Conservation (phyloP, 2,329 filamentous ascomycete genomes). For the Curvularia eragrostidis region DNA sequence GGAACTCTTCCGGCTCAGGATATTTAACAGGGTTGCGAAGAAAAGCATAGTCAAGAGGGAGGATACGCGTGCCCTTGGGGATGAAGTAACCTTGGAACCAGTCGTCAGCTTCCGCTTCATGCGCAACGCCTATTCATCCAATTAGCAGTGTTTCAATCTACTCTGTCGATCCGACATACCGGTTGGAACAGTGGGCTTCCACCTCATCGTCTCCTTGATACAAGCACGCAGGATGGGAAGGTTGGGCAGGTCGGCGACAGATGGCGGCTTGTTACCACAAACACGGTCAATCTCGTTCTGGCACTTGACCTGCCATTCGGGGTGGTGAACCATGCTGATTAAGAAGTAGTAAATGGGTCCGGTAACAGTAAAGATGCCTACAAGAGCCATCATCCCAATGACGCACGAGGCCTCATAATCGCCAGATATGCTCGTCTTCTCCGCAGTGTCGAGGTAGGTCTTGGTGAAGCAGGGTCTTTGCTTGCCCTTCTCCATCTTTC, state of each 20-base stretch:
- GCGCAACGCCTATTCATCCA: slow-evolving; percentile 53
- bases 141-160: slow-evolving; percentile 12
- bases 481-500: slow-evolving; percentile 42
- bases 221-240: slow-evolving; percentile 56
- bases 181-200: slow-evolving; percentile 57
- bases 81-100: slow-evolving; percentile 59
- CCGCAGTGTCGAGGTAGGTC: slow-evolving; percentile 45
- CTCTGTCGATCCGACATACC: slow-evolving; percentile 37
- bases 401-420: slow-evolving; percentile 51
- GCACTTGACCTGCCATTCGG: slow-evolving; percentile 46
- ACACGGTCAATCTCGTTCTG: slow-evolving; percentile 44
- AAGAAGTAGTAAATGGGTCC: slow-evolving; percentile 50
- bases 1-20: slow-evolving; percentile 68
- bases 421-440: slow-evolving; percentile 50
- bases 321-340: slow-evolving; percentile 47
- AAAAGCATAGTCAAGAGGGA: slow-evolving; percentile 47
- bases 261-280: slow-evolving; percentile 37
- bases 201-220: slow-evolving; percentile 55
- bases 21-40: slow-evolving; percentile 62
- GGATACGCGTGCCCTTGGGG: slow-evolving; percentile 54
- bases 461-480: slow-evolving; percentile 44
- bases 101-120: slow-evolving; percentile 60
- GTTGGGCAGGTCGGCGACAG: slow-evolving; percentile 49
- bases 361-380: slow-evolving; percentile 50
- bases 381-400: slow-evolving; percentile 50